Base-by-base conservation (phyloP, 768 basidiomycete genomes). In the Infundibulicybe gibba region DNA sequence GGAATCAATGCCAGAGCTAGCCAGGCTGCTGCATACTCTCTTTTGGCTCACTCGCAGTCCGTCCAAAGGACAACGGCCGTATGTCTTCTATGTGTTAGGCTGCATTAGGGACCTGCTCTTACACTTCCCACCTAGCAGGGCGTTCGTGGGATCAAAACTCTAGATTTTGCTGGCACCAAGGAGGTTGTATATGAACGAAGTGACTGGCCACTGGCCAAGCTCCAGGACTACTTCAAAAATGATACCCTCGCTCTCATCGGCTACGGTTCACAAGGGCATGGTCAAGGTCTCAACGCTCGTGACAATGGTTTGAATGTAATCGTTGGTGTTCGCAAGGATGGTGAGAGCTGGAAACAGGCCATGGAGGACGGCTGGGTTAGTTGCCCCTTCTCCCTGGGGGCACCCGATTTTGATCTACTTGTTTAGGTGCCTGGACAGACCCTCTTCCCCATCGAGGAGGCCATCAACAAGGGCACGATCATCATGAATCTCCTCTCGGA, bases 401-500 rank as follows among this genome's bases (percentile, higher is more conserved):
- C 40, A 44, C 38, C 37, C 50, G 8, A 12, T 41, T 38, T 33
- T 40, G 34, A 45, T 34, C 38, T 47, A 51, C 38, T 46, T 25
- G 21, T 46, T 44, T 51, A 90, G 88, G 85, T 97, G 17, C 94
- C 95, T 35, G 95, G 94, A 54, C 86, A 97, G 79, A 97, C 90
- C 49, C 85, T 99, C 58, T 99, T 99, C 79, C 79, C 94, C 58
- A 98, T 99, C 58, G 91, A 98, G 59, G 94, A 98, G 68, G 97
- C 97, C 52, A 97, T 98, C 68, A 77, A 86, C 56, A 81, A 78
- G 54, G 97, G 97, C 38, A 97, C 95, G 16, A 94, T 98, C 79
- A 90, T 99, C 82, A 99, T 99, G 97, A 98, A 99, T 81, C 78
- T 99, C 45, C 84, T 99, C 56, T 98, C 95, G 39, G 97, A 99